Percentiles rank a stretch among this genome's conserved stretches.
Conservation (phyloP, 352 stramenopile genomes). For the Phytophthora pluvialis region DNA sequence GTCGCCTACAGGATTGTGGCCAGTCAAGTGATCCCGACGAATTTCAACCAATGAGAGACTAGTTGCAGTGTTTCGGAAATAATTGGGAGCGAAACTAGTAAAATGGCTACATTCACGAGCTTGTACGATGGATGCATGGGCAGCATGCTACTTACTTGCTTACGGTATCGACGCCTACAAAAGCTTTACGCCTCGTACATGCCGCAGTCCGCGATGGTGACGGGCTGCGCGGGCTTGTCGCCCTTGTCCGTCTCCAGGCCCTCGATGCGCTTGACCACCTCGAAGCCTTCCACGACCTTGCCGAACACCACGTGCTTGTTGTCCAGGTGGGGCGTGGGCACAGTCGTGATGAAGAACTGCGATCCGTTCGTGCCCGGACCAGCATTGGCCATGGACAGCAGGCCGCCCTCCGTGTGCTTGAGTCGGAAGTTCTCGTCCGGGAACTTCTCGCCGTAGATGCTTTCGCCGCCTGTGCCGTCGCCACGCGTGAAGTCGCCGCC, state of each 20-base stretch:
- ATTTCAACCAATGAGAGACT: constrained; percentile 44
- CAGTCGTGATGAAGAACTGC: constrained; percentile 97
- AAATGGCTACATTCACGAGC: constrained; percentile 34
- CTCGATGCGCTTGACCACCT: constrained; percentile 95
- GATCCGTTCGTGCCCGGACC: constrained; percentile 96
- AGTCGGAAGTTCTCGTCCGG: constrained; percentile 98
- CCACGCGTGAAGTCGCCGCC: constrained; percentile 96
- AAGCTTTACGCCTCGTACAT: constrained; percentile 57
- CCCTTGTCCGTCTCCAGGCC: constrained; percentile 82
- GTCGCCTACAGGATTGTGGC: constrained; percentile 35
- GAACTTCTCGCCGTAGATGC: constrained; percentile 95
- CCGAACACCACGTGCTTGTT: constrained; percentile 99
- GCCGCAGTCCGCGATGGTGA: constrained; percentile 98
- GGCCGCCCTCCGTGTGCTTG: constrained; percentile 95
- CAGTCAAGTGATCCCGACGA: constrained; percentile 33
- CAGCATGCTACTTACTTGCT: not conserved
- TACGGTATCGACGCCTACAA: constrained; percentile 1
- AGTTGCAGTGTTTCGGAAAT: constrained; percentile 8
- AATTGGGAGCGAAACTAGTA: not conserved
- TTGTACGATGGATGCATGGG: not conserved
- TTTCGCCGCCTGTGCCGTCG: constrained; percentile 96
- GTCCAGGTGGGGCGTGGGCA: constrained; percentile 96
- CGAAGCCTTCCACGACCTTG: constrained; percentile 90
- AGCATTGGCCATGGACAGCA: constrained; percentile 97
- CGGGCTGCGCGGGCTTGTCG: constrained; percentile 92